Evolutionary conservation across 148 eudicot species (phyloP), one percentile per base, ranked within the genome.

Genomic region (Silene conica): DNA sequence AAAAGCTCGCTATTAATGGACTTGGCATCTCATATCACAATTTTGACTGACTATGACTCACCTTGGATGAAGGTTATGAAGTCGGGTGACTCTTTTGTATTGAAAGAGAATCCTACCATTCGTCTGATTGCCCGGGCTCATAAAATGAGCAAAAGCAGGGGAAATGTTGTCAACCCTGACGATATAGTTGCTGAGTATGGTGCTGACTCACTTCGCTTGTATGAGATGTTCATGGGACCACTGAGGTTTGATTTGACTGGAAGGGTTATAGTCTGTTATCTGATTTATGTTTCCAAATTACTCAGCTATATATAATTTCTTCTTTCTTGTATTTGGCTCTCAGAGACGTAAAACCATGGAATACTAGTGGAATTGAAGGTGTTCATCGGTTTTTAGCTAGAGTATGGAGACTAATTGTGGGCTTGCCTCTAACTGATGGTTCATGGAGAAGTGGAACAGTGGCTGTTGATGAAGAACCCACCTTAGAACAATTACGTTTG

Each of bases 221-320:
- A 90, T 83, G 99, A 95, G 82, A 95, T 95, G 99, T 95, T 95
- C 85, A 95, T 90, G 99, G 99, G 97, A 70, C 97, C 99, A 82
- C 80, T 95, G 70, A 88, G 99, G 99, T 95, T 74, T 67, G 62
- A 69, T 67, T 21, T 56, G 50, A 57, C 54, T 63, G 74, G 63
- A 21, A 41, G 31, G 74, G 63, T 18, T 67, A 45, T 50, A 45
- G 43, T 20, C 64, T 11, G 48, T 28, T 48, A 13, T 59, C 60
- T 74, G 58, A 50, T 23, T 22, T 15, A 21, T 25, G 5, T 59
- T 23, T 60, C 4, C 23, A n/a, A n/a, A 14, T 28, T 52, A 13
- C 8, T 70, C n/a, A n/a, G n/a, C 22, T 69, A 10, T 23, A 41
- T 63, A 34, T 43, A 48, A n/a, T 31, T 55, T 65, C 16, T 69